Base-by-base conservation (phyloP, 345 rosid genomes). In the Aurinia saxatilis region DNA sequence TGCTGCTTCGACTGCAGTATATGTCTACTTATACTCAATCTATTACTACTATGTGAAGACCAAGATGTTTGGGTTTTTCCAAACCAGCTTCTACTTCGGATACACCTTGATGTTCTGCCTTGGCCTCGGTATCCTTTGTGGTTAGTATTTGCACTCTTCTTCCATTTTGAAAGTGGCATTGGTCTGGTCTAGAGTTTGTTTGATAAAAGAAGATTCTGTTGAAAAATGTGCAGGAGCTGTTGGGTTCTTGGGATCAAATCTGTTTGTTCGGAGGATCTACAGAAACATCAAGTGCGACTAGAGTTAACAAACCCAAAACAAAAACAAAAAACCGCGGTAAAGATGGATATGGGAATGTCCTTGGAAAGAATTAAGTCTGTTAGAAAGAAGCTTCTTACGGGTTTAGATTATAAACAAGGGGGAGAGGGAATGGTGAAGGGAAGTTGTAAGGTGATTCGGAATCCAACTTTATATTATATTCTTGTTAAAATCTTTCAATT, bases 271-370 rank as follows among this genome's bases (percentile, higher is more conserved):
- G 73, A 84, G 98, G 80, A 91, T 91, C 81, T 91, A 88, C 80
- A 88, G 91, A 73, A 88, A 88, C 86, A 91, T 91, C 77, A 88
- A 91, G 74, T 91, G 96, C 63, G 98, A 91, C 75, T 91, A 84
- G 39, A 45, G 30, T 41, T 33, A 16, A n/a, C 37, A 2, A 50
- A 68, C 31, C 5, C 6, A 6, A 27, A 27, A 27, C 13, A 6
- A 15, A 23, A 38, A 16, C 17, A 38, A 8, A 0, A 35, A 39
- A 39, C 3, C 9, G 45, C 36, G 17, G 45, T 6, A 50, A 58
- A 57, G 65, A 57, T 17, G 42, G 36, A 18, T 56, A 1, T 12
- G 6, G 41, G 63, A 65, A 53, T 30, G 38, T 42, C 54, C 27
- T 44, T 54, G 62, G 47, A 25, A 39, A 15, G 27, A 27, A 56